Percentiles rank a stretch among this genome's conserved stretches.
These are phyloP conservation scores for Scutellospora calospora DNA, from an alignment of 371 early-diverging fungal genomes.

Conservation along the genomic window DNA sequence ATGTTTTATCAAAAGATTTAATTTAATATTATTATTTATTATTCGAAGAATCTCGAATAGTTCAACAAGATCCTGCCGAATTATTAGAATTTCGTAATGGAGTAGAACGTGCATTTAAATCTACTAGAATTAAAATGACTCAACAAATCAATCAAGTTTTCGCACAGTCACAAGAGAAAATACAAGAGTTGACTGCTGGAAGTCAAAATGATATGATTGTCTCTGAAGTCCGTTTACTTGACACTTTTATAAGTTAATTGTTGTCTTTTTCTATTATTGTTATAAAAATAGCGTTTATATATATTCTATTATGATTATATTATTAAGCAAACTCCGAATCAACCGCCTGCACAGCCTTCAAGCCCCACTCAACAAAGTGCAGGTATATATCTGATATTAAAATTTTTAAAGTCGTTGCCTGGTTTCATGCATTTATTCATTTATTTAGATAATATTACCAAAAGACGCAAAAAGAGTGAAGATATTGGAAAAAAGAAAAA, in stretches of 20 bases:
- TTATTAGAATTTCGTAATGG: slow-evolving; percentile 4
- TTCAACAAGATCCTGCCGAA: slow-evolving; percentile 23
- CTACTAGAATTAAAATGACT: not conserved
- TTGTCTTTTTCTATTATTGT: not conserved
- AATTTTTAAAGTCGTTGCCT: not conserved
- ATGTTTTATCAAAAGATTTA: not conserved
- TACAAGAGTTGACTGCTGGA: not conserved
- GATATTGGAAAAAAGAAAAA: slow-evolving; percentile 36
- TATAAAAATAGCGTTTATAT: not conserved
- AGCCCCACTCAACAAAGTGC: not conserved
- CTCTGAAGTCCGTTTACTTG: not conserved
- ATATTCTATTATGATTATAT: not conserved
- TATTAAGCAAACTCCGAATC: not conserved
- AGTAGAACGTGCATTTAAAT: not conserved
- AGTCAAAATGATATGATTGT: not conserved
- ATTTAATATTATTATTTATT: not conserved
- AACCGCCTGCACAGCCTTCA: not conserved
- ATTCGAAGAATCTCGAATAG: not conserved
- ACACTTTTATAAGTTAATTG: not conserved
- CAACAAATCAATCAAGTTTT: not conserved
- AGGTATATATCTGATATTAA: not conserved
- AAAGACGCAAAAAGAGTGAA: slow-evolving; percentile 36
- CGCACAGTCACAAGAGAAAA: not conserved
- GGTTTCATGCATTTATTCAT: not conserved
- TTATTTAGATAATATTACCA: slow-evolving; percentile 15